Base-by-base conservation (phyloP, 1,139 yeast genomes). In the Spencermartinsiella ligniputridi region DNA sequence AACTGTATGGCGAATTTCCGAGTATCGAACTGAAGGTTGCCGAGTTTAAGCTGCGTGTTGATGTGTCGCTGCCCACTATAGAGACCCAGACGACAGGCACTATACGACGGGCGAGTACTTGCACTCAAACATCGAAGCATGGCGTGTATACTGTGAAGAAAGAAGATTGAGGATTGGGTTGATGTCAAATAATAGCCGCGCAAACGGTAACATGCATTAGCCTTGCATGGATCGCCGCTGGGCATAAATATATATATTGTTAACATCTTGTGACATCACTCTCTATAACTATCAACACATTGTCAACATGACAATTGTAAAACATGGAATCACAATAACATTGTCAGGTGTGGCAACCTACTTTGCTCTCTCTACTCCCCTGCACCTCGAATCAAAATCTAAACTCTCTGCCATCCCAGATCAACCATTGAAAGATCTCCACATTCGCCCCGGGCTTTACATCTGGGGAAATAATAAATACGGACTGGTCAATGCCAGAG, bases 1-100 rank as follows among this genome's bases (percentile, higher is more conserved):
- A 89, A 74, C 44, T 80, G 77, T 51, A 76, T 74, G 1, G 84
- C 88, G 56, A 88, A 83, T 61, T 76, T 76, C 57, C 86, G 81
- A 38, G 96, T 87, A 60, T 88, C 95, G 55, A 87, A 84, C 55
- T 79, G 70, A 52, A 61, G 62, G 44, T 60, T 58, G 18, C 57
- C 55, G 4, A 51, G 45, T 41, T 52, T 50, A 20, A 51, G 34
- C 37, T 35, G 12, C 34, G 33, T 24, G 25, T 27, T 27, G 8
- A 27, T 27, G n/a, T 27, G 15, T 27, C 32, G 8, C 15, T 27
- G 25, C 11, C n/a, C n/a, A n/a, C n/a, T n/a, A n/a, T n/a, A n/a
- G n/a, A n/a, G n/a, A n/a, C n/a, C n/a, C n/a, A n/a, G n/a, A n/a
- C n/a, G n/a, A n/a, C n/a, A n/a, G n/a, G n/a, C n/a, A n/a, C n/a